phyloP scores from a whole-genome alignment of 2,329 filamentous ascomycete genomes.

The Cucurbitaria berberidis region DNA sequence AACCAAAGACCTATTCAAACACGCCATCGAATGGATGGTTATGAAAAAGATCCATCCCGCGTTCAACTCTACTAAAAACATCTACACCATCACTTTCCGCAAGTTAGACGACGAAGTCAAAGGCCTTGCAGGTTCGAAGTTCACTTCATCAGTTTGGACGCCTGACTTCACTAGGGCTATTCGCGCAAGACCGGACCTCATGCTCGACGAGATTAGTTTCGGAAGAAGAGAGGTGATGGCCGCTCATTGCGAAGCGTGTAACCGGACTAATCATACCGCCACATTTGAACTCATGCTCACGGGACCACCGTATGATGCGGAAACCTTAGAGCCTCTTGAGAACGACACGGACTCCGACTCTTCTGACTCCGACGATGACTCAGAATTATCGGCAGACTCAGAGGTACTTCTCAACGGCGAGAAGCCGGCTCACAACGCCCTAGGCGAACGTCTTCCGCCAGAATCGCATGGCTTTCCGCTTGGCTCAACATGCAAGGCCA shows the following conservation, averaged over 20 bases:
- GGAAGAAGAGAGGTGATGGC: constrained; percentile 19
- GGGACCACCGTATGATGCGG: constrained; percentile 69
- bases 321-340: constrained; percentile 68
- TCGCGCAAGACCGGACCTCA: constrained; percentile 66
- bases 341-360: constrained; percentile 47
- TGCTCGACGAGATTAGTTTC: constrained; percentile 42
- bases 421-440: constrained; percentile 31
- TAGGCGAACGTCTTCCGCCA: constrained; percentile 36
- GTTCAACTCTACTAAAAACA: constrained; percentile 66
- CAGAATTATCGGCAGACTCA: constrained; percentile 34
- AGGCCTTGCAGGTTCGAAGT: constrained; percentile 72
- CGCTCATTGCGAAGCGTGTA: constrained; percentile 70
- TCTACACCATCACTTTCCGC: constrained; percentile 72
- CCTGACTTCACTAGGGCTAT: constrained; percentile 69
- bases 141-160: constrained; percentile 74
- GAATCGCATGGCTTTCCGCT: constrained; percentile 38
- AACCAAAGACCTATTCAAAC: constrained; percentile 73
- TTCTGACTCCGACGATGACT: constrained; percentile 23
- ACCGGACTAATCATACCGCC: constrained; percentile 70
- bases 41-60: constrained; percentile 77
- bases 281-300: constrained; percentile 67
- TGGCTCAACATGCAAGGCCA: constrained; percentile 60
- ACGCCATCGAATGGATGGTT: constrained; percentile 80
- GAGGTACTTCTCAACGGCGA: constrained; percentile 29
- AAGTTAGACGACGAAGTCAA: constrained; percentile 75